Base-by-base conservation (phyloP, 495 filamentous ascomycete genomes). In the Aspergillus wentii region DNA sequence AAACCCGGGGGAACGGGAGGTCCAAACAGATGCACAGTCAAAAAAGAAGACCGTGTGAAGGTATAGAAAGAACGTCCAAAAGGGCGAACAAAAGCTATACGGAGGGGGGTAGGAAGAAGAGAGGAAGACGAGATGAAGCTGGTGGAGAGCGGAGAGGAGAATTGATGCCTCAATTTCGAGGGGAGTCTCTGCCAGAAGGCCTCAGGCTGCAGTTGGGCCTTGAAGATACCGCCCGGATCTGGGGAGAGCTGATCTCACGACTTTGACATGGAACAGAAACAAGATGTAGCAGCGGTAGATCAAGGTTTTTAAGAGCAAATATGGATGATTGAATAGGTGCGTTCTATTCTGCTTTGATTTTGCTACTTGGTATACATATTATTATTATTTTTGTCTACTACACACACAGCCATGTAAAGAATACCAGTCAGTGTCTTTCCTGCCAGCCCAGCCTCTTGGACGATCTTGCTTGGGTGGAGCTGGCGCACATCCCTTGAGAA, bases 221-320 rank as follows among this genome's bases (percentile, higher is more conserved):
- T 22, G 22, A 11, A 25, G 6, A 25, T 25, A 25, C 22, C 5
- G 22, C 15, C n/a, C n/a, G n/a, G n/a, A n/a, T n/a, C n/a, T n/a
- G n/a, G n/a, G 5, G 14, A 17, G 17, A 30, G 32, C 38, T 37
- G 38, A 41, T 46, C 30, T 46, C 44, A 41, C 33, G 29, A 46
- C 33, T 41, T 8, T n/a, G n/a, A n/a, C n/a, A n/a, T n/a, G n/a
- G n/a, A n/a, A n/a, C n/a, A n/a, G n/a, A n/a, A n/a, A n/a, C n/a
- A n/a, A n/a, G n/a, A n/a, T n/a, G n/a, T n/a, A n/a, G n/a, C n/a
- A n/a, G n/a, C n/a, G n/a, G n/a, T n/a, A n/a, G n/a, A n/a, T n/a
- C n/a, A n/a, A n/a, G n/a, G n/a, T n/a, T n/a, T n/a, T n/a, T n/a
- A n/a, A n/a, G n/a, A n/a, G n/a, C n/a, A n/a, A n/a, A n/a, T n/a